Percentiles rank a stretch among this genome's conserved stretches.
phyloP scores from a whole-genome alignment of 75 land plant species.

The Selaginella moellendorffii region DNA sequence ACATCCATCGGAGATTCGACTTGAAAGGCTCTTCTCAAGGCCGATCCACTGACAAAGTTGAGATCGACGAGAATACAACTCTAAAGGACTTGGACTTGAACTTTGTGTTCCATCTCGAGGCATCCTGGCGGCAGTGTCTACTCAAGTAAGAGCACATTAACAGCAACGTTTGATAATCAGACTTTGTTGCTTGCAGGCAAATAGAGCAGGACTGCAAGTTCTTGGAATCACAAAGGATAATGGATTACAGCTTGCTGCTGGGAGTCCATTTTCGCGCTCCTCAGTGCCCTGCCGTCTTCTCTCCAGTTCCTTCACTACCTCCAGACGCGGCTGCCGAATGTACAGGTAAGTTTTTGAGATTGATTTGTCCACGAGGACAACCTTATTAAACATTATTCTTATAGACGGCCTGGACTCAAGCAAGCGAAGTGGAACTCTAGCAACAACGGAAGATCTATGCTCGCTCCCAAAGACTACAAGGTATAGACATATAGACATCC shows the following conservation, averaged over 20 bases:
- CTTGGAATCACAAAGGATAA: slow-evolving; percentile 69
- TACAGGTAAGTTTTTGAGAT: not conserved
- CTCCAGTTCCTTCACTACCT: slow-evolving; percentile 20
- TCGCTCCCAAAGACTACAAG: no score
- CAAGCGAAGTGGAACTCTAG: no score
- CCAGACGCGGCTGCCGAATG: not conserved
- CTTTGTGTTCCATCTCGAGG: slow-evolving; percentile 56
- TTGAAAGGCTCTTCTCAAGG: slow-evolving; percentile 74
- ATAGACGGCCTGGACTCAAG: no score
- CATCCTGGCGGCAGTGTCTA: slow-evolving; percentile 42
- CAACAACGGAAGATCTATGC: no score
- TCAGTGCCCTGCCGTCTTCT: slow-evolving; percentile 26
- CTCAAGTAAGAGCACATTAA: slow-evolving; percentile 20
- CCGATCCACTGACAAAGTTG: slow-evolving; percentile 40
- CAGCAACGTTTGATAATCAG: not conserved
- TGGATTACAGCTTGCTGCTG: slow-evolving; percentile 93
- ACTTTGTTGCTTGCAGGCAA: slow-evolving; percentile 45
- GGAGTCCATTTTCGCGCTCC: slow-evolving; percentile 96
- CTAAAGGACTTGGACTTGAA: slow-evolving; percentile 64
- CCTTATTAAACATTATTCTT: no score
- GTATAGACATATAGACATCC: not conserved
- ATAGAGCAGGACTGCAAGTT: slow-evolving; percentile 77
- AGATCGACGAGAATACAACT: slow-evolving; percentile 44
- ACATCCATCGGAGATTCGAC: slow-evolving; percentile 64
- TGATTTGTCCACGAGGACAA: no score